phyloP scores from a whole-genome alignment of 169 alveolate species.

The Perkinsus chesapeaki region DNA sequence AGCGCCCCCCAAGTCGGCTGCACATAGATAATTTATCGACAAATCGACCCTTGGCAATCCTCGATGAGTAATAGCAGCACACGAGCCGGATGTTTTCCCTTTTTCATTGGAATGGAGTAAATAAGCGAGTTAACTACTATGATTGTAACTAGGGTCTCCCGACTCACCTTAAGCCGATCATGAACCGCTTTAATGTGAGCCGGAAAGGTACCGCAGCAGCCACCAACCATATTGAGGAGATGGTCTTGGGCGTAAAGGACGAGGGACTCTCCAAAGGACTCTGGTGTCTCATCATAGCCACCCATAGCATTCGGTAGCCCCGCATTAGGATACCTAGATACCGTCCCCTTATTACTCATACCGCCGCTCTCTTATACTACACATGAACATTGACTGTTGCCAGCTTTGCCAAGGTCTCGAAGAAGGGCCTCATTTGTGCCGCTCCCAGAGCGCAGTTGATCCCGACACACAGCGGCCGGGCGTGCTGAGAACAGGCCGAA shows the following conservation, averaged over 20 bases:
- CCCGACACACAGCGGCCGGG: constrained; percentile 49
- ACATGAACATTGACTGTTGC: constrained; percentile 46
- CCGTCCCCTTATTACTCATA: background rate
- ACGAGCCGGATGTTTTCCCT: too few relatives aligned
- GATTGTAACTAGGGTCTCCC: constrained; percentile 6
- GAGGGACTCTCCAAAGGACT: constrained; percentile 37
- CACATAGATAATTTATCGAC: too few relatives aligned
- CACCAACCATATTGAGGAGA: constrained; percentile 56
- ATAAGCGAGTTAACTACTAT: too few relatives aligned
- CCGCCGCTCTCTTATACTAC: background rate
- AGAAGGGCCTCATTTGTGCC: constrained; percentile 36
- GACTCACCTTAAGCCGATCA: constrained; percentile 23
- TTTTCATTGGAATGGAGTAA: too few relatives aligned
- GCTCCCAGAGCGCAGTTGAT: constrained; percentile 56
- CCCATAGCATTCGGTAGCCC: constrained; percentile 70
- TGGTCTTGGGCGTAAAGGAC: constrained; percentile 37
- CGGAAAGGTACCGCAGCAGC: constrained; percentile 68
- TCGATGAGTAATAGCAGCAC: too few relatives aligned
- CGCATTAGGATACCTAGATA: constrained; percentile 52
- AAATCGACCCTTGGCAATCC: too few relatives aligned
- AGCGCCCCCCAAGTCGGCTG: too few relatives aligned
- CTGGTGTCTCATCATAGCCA: constrained; percentile 63
- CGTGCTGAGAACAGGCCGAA: constrained; percentile 17
- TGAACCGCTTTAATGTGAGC: constrained; percentile 39
- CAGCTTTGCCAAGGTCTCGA: constrained; percentile 35